A percentile compares a stretch with the other conserved stretches of the same genome.
Evolutionary conservation across 345 rosid genomes (phyloP).

Genomic region (Odontarrhena argentea): DNA sequence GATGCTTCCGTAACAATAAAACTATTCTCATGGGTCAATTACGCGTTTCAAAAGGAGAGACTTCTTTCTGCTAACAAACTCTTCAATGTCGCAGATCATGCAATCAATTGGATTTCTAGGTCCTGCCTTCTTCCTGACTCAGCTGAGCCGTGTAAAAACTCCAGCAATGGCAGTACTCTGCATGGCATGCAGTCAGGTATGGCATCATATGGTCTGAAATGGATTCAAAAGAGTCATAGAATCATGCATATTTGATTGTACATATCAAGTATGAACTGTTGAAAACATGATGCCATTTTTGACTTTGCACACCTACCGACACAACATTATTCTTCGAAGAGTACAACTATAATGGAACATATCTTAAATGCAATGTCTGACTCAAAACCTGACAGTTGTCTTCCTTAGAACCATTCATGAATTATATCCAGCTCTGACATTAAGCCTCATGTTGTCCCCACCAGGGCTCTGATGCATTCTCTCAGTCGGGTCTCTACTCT

Average conservation of each 20-base stretch:
- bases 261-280: constrained; percentile 1
- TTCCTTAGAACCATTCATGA: constrained; percentile 15
- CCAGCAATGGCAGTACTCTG: constrained; percentile 96
- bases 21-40: neutral
- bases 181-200: constrained; percentile 99
- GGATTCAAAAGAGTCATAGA: constrained; percentile 7
- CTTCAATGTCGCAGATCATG: constrained; percentile 73
- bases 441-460: constrained; percentile 35
- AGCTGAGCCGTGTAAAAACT: constrained; percentile 77
- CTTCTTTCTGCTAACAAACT: constrained; percentile 29
- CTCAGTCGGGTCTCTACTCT: constrained; percentile 96
- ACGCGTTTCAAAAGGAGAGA: neutral
- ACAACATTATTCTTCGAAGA: constrained; percentile 12
- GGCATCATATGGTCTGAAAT: constrained; percentile 5
- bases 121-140: constrained; percentile 90
- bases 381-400: constrained; percentile 27
- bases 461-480: constrained; percentile 96
- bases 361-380: constrained; percentile 32
- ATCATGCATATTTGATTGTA: neutral
- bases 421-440: constrained; percentile 25
- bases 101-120: constrained; percentile 96
- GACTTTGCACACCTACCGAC: constrained; percentile 27
- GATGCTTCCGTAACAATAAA: neutral
- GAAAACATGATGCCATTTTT: constrained; percentile 4
- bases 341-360: constrained; percentile 20